Evolutionary conservation across 495 filamentous ascomycete genomes (phyloP).

Genomic region (Hypoxylon fuscum): DNA sequence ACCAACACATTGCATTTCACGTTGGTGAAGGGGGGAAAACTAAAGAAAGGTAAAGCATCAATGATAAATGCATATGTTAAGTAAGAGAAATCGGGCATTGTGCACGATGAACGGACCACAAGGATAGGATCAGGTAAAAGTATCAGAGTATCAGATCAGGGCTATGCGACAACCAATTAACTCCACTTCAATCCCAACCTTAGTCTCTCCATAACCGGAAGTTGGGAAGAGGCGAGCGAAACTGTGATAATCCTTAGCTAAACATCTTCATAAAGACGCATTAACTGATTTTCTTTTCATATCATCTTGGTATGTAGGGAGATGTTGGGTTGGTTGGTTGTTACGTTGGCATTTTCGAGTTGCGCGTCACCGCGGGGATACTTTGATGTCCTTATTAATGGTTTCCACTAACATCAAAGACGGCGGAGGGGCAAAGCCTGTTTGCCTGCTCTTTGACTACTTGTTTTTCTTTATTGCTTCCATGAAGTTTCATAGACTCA

Average conservation of each 20-base stretch:
- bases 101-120: slow-evolving; percentile 2
- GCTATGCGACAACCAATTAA: slow-evolving; percentile 13
- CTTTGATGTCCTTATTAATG: neutral
- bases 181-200: slow-evolving; percentile 5
- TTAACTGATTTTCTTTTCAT: neutral
- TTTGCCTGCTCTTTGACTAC: too few relatives aligned
- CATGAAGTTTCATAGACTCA: too few relatives aligned
- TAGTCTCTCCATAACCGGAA: slow-evolving; percentile 1
- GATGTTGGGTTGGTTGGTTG: neutral
- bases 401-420: too few relatives aligned
- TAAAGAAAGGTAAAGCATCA: neutral
- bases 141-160: slow-evolving; percentile 6
- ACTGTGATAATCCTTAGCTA: neutral
- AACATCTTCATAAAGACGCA: neutral
- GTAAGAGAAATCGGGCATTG: neutral
- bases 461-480: too few relatives aligned
- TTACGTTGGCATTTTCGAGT: neutral
- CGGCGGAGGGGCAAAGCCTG: too few relatives aligned
- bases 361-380: neutral
- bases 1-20: slow-evolving; percentile 17
- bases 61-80: neutral
- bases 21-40: slow-evolving; percentile 9
- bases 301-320: neutral
- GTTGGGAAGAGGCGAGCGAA: slow-evolving; percentile 3
- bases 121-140: slow-evolving; percentile 11